Conservation (phyloP, 2,329 filamentous ascomycete genomes). For the Hirsutella minnesotensis region DNA sequence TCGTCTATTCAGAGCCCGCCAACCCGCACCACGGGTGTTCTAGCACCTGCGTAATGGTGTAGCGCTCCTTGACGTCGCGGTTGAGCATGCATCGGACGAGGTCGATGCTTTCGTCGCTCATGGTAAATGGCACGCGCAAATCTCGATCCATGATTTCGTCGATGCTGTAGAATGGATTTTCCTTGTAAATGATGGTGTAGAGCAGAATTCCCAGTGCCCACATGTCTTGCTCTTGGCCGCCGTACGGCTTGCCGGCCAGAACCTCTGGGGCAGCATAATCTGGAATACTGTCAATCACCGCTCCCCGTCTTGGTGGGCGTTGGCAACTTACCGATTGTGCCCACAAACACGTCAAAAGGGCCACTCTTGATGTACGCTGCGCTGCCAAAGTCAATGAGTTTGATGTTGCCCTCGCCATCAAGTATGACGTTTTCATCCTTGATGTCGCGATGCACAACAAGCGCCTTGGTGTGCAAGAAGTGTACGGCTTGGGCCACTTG, state of each 20-base stretch:
- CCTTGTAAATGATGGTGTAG: constrained; percentile 98
- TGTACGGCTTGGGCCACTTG: constrained; percentile 85
- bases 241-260: constrained; percentile 79
- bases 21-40: constrained; percentile 69
- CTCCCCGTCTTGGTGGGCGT: constrained; percentile 21
- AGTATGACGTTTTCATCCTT: constrained; percentile 98
- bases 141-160: constrained; percentile 99
- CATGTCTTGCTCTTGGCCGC: constrained; percentile 93
- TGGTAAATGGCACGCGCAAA: constrained; percentile 74
- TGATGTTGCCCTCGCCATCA: constrained; percentile 90
- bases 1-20: constrained; percentile 5
- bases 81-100: constrained; percentile 87
- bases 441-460: constrained; percentile 94
- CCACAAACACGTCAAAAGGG: constrained; percentile 97
- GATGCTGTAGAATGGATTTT: constrained; percentile 97
- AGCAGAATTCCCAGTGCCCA: constrained; percentile 95
- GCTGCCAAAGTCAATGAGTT: constrained; percentile 95
- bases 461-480: constrained; percentile 80
- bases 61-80: constrained; percentile 69
- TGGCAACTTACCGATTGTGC: constrained; percentile 74
- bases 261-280: constrained; percentile 99
- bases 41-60: constrained; percentile 79
- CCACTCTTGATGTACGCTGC: constrained; percentile 97
- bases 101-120: constrained; percentile 87
- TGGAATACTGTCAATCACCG: constrained; percentile 22